phyloP scores from a whole-genome alignment of 495 filamentous ascomycete species.

The Penicillium crystallinum region DNA sequence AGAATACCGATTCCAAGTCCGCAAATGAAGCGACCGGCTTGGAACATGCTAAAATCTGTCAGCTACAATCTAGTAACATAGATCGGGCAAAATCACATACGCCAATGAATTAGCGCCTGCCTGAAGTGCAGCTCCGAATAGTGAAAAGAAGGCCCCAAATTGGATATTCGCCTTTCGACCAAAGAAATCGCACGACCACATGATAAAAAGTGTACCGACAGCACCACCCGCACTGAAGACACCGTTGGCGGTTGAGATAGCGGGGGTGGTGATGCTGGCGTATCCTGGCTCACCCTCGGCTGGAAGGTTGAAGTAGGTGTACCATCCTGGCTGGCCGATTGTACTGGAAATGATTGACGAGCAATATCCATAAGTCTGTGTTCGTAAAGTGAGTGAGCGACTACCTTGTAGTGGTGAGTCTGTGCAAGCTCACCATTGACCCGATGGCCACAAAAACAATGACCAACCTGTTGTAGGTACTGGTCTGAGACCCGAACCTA shows the following conservation, averaged over 20 bases:
- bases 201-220: constrained; percentile 37
- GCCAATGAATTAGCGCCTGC: constrained; percentile 37
- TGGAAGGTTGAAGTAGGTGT: constrained; percentile 41
- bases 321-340: constrained; percentile 50
- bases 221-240: constrained; percentile 44
- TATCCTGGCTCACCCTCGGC: constrained; percentile 37
- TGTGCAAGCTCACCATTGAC: constrained; percentile 25
- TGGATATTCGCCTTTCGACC: constrained; percentile 43
- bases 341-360: constrained; percentile 48
- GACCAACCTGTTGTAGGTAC: constrained; percentile 32
- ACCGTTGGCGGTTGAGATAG: constrained; percentile 46
- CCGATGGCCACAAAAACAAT: constrained; percentile 35
- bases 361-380: constrained; percentile 43
- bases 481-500: constrained; percentile 26
- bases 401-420: neutral
- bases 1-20: constrained; percentile 46
- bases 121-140: constrained; percentile 44
- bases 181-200: constrained; percentile 41
- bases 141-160: constrained; percentile 36
- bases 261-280: constrained; percentile 38
- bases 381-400: neutral
- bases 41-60: constrained; percentile 37
- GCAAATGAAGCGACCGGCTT: constrained; percentile 43
- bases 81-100: constrained; percentile 11
- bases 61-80: neutral